Percentiles rank a stretch among this genome's conserved stretches.
Evolutionary conservation across 352 stramenopile species (phyloP).

Genomic region (Phytophthora agathidicida): DNA sequence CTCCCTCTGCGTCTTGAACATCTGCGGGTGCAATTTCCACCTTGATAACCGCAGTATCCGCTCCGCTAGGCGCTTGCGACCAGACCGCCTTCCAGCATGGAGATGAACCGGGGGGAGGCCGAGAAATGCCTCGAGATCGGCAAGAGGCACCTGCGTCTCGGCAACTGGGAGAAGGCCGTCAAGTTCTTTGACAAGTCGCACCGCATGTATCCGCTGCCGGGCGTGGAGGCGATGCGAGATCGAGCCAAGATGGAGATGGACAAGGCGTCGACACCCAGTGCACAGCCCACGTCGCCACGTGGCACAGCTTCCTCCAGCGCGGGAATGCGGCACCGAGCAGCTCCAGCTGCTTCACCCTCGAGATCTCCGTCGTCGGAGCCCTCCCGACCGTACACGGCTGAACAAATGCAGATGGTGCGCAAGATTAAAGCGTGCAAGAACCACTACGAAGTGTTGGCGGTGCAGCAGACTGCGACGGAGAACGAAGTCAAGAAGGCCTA

Average conservation of each 20-base stretch:
- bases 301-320: slow-evolving; percentile 13
- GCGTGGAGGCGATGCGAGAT: slow-evolving; percentile 82
- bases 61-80: slow-evolving; percentile 2
- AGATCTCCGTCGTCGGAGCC: slow-evolving; percentile 49
- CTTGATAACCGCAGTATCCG: slow-evolving; percentile 4
- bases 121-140: slow-evolving; percentile 92
- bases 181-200: slow-evolving; percentile 94
- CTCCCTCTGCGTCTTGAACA: slow-evolving; percentile 9
- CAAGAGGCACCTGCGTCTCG: slow-evolving; percentile 86
- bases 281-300: slow-evolving; percentile 40
- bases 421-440: slow-evolving; percentile 90
- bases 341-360: slow-evolving; percentile 27
- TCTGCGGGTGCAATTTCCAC: slow-evolving; percentile 10
- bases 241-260: slow-evolving; percentile 70
- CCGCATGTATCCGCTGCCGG: slow-evolving; percentile 87
- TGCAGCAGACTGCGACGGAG: slow-evolving; percentile 75
- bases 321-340: slow-evolving; percentile 41
- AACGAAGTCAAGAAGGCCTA: slow-evolving; percentile 93
- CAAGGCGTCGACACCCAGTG: slow-evolving; percentile 35
- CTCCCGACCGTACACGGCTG: slow-evolving; percentile 68
- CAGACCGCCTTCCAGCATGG: slow-evolving; percentile 48
- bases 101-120: slow-evolving; percentile 93
- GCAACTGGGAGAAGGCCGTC: slow-evolving; percentile 87
- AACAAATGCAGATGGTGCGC: slow-evolving; percentile 86
- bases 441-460: slow-evolving; percentile 89